Conservation (phyloP, 2,329 filamentous ascomycete species). For the Aspergillus ustus region DNA sequence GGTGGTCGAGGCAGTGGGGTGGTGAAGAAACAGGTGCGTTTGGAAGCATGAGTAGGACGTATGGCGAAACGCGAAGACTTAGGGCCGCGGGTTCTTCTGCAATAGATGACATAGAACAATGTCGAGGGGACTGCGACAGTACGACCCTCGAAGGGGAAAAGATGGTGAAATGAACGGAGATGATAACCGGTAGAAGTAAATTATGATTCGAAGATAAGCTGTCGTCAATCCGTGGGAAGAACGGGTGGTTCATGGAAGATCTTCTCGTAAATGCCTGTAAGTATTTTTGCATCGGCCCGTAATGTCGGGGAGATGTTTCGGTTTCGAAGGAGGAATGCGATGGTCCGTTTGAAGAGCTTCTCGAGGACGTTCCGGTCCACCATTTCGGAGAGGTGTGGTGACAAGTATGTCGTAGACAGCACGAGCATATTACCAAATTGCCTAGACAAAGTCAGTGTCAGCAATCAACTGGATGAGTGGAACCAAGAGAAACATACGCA, state of each 20-base stretch:
- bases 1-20: neutral
- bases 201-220: neutral
- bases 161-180: neutral
- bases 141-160: neutral
- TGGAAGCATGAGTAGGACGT: neutral
- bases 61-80: neutral
- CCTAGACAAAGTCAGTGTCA: constrained; percentile 53
- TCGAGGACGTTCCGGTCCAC: constrained; percentile 63
- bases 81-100: neutral
- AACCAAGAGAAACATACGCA: constrained; percentile 69
- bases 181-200: neutral
- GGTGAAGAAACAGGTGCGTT: neutral
- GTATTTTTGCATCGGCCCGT: constrained; percentile 72
- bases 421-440: constrained; percentile 97
- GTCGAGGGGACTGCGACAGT: neutral
- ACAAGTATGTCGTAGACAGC: constrained; percentile 78
- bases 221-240: neutral
- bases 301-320: constrained; percentile 76
- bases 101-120: neutral
- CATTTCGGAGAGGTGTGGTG: constrained; percentile 61
- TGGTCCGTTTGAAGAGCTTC: constrained; percentile 71
- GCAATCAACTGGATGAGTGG: neutral
- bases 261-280: constrained; percentile 57
- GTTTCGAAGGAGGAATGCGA: constrained; percentile 73
- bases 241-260: constrained; percentile 44